These are phyloP conservation scores for Debaryomyces hansenii DNA, from an alignment of 805 yeast genomes.

Conservation along the genomic window DNA sequence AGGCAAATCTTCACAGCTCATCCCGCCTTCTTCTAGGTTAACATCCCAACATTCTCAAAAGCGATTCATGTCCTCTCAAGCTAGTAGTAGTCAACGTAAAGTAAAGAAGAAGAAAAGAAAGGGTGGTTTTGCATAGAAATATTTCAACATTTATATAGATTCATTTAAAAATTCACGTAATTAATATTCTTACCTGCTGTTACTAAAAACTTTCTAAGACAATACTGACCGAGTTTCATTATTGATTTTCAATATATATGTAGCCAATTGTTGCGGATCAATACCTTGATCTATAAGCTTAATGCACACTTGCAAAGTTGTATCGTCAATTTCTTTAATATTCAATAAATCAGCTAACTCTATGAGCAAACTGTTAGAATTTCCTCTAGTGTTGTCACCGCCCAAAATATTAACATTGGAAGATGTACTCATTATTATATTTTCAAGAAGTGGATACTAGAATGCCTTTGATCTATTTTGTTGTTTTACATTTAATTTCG, in stretches of 20 bases:
- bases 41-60: slow-evolving; percentile 3
- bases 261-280: slow-evolving; percentile 37
- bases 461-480: too few species aligned
- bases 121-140: slow-evolving; percentile 47
- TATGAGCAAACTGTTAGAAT: slow-evolving; percentile 12
- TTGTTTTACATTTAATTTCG: too few species aligned
- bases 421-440: background rate
- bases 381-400: background rate
- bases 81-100: slow-evolving; percentile 17
- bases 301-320: slow-evolving; percentile 31
- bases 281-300: slow-evolving; percentile 36
- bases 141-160: background rate
- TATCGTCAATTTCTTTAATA: slow-evolving; percentile 24
- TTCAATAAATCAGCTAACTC: slow-evolving; percentile 27
- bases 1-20: slow-evolving; percentile 5
- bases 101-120: slow-evolving; percentile 40
- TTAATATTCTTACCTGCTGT: too few species aligned
- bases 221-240: slow-evolving; percentile 22
- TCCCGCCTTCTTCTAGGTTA: background rate
- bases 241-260: slow-evolving; percentile 22
- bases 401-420: background rate
- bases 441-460: too few species aligned
- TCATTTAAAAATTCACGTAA: slow-evolving; percentile 1
- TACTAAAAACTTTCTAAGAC: background rate
- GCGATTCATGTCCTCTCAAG: slow-evolving; percentile 2